Percentiles rank a stretch among this genome's conserved stretches.
These are phyloP conservation scores for Tolypocladium nubicola DNA, from an alignment of 2,329 filamentous ascomycete genomes.

Conservation along the genomic window DNA sequence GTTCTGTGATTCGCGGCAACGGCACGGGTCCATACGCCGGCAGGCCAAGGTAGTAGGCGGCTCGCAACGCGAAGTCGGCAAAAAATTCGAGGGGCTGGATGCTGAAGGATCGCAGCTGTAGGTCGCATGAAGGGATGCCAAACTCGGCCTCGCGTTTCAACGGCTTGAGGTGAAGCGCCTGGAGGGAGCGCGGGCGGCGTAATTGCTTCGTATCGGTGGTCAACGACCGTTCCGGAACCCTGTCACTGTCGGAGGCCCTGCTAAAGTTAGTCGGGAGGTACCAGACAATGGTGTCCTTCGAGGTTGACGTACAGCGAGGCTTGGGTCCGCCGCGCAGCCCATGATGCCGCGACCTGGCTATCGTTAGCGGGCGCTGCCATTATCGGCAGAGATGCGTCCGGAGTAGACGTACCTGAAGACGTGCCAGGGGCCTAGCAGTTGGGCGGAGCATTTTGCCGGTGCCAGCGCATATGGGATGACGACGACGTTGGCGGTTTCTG, in stretches of 20 bases:
- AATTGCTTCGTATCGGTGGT: slow-evolving; percentile 5
- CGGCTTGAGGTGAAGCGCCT: slow-evolving; percentile 78
- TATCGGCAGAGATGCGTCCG: neutral
- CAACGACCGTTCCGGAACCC: neutral
- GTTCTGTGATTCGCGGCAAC: slow-evolving; percentile 74
- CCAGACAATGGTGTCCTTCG: neutral
- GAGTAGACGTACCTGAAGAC: slow-evolving; percentile 11
- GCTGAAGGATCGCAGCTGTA: slow-evolving; percentile 87
- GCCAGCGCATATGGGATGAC: slow-evolving; percentile 5
- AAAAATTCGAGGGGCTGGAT: slow-evolving; percentile 89
- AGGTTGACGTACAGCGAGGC: slow-evolving; percentile 1
- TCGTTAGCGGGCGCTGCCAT: neutral
- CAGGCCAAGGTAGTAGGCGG: slow-evolving; percentile 86
- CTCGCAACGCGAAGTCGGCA: slow-evolving; percentile 84
- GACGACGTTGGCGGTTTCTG: neutral
- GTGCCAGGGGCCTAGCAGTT: slow-evolving; percentile 13
- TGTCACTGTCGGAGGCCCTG: neutral
- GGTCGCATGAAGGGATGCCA: slow-evolving; percentile 76
- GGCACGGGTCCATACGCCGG: slow-evolving; percentile 79
- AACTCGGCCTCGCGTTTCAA: slow-evolving; percentile 64
- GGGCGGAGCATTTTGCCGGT: slow-evolving; percentile 19
- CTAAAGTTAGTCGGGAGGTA: neutral
- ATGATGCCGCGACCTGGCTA: slow-evolving; percentile 1
- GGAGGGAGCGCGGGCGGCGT: slow-evolving; percentile 67
- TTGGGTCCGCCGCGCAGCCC: neutral